Percentiles rank a stretch among this genome's conserved stretches.
Evolutionary conservation across 1,284 basidiomycete genomes (phyloP).

Genomic region (Pulchroboletus neoregius): DNA sequence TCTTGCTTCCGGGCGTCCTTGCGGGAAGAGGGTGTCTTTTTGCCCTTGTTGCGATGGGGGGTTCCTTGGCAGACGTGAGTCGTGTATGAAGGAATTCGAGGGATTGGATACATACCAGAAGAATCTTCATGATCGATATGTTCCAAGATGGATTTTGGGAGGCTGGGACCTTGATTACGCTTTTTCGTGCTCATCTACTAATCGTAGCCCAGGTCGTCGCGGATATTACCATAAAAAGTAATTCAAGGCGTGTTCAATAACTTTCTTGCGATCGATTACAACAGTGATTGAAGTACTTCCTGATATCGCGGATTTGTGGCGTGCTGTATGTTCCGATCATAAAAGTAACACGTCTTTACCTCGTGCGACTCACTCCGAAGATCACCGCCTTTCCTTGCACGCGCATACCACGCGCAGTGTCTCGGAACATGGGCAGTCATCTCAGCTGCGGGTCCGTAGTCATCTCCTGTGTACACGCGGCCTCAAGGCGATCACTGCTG

Average conservation of each 20-base stretch:
- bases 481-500: slow-evolving; percentile 1
- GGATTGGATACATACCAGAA: slow-evolving; percentile 11
- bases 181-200: slow-evolving; percentile 19
- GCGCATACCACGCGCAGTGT: background rate
- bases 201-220: too few species aligned
- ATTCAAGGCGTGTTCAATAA: too few species aligned
- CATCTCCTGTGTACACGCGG: background rate
- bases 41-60: slow-evolving; percentile 7
- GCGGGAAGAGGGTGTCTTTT: slow-evolving; percentile 37
- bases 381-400: background rate
- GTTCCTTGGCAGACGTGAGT: slow-evolving; percentile 3
- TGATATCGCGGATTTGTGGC: too few species aligned
- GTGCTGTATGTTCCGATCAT: background rate
- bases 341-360: too few species aligned
- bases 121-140: slow-evolving; percentile 18
- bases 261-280: too few species aligned
- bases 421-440: background rate
- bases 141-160: slow-evolving; percentile 29
- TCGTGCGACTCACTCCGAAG: too few species aligned
- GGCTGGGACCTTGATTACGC: slow-evolving; percentile 15
- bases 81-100: background rate
- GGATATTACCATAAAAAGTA: background rate
- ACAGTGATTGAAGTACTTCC: too few species aligned
- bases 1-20: slow-evolving; percentile 66
- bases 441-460: background rate